Evolutionary conservation across 1,284 basidiomycete species (phyloP).

Genomic region (Naganishia sp.): DNA sequence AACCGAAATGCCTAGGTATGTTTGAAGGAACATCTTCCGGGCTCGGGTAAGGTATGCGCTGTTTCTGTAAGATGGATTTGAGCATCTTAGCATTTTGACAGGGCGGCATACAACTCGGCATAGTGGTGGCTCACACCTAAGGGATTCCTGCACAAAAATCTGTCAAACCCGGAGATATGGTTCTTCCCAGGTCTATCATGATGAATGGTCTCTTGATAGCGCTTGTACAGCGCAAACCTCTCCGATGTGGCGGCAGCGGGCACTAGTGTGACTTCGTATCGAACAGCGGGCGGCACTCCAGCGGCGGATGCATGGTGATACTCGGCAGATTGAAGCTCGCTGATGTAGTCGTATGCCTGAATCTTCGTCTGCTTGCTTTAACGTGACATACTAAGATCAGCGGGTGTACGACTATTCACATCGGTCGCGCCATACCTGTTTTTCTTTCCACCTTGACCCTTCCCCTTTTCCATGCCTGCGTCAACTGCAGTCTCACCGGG

Average conservation of each 20-base stretch:
- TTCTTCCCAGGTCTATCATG: conserved; percentile 61
- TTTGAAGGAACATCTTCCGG: conserved; percentile 49
- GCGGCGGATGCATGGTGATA: conserved; percentile 37
- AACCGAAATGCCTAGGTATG: conserved; percentile 74
- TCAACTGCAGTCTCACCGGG: conserved; percentile 9
- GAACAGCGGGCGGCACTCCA: conserved; percentile 30
- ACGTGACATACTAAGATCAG: background rate
- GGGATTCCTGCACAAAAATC: conserved; percentile 79
- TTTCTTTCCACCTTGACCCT: conserved; percentile 40
- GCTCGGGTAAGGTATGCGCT: conserved; percentile 63
- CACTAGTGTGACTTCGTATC: conserved; percentile 67
- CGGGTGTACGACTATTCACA: background rate
- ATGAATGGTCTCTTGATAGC: conserved; percentile 78
- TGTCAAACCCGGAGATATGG: conserved; percentile 61
- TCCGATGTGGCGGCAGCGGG: conserved; percentile 73
- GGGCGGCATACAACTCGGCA: background rate
- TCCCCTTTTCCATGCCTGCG: conserved; percentile 26
- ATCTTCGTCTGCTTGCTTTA: conserved; percentile 18
- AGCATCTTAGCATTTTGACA: background rate
- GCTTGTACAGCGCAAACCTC: conserved; percentile 73
- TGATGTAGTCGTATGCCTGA: conserved; percentile 40
- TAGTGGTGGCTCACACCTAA: conserved; percentile 60
- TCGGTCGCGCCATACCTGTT: conserved; percentile 35
- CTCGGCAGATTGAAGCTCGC: conserved; percentile 44
- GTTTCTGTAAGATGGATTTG: conserved; percentile 50